A percentile compares a stretch with the other conserved stretches of the same genome.
These are phyloP conservation scores for Aspergillus ostianus DNA, from an alignment of 495 filamentous ascomycete genomes.

Conservation along the genomic window DNA sequence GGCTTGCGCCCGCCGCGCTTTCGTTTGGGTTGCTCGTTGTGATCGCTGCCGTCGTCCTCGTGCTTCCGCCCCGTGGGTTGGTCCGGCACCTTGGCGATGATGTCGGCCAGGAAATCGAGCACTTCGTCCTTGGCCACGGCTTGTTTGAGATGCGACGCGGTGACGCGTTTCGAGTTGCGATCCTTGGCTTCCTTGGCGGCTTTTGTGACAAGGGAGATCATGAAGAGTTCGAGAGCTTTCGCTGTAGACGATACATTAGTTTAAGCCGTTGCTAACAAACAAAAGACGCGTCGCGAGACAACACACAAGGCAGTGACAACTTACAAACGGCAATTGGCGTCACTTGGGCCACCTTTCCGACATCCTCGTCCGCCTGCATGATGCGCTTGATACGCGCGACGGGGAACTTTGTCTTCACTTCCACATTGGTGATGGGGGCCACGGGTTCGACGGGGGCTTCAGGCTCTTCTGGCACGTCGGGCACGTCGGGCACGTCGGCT, in stretches of 20 bases:
- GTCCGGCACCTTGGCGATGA: conserved; percentile 81
- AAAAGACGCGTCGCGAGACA: conserved; percentile 11
- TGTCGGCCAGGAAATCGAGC: conserved; percentile 91
- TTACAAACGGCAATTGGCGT: conserved; percentile 89
- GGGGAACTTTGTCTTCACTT: conserved; percentile 94
- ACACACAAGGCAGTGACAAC: conserved; percentile 25
- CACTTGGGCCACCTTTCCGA: conserved; percentile 97
- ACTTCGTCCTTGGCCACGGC: conserved; percentile 82
- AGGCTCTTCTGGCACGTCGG: conserved; percentile 22
- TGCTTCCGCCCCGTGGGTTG: conserved; percentile 57
- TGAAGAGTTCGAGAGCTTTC: conserved; percentile 95
- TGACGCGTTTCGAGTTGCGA: conserved; percentile 83
- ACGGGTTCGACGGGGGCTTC: conserved; percentile 23
- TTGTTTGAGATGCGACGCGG: conserved; percentile 84
- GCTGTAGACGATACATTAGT: conserved; percentile 29
- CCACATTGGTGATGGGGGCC: conserved; percentile 41
- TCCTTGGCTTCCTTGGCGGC: conserved; percentile 79
- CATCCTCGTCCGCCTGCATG: conserved; percentile 99
- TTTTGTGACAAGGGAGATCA: conserved; percentile 88
- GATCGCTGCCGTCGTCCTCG: conserved; percentile 51
- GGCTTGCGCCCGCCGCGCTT: conserved; percentile 45
- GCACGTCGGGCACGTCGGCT: conserved; percentile 8
- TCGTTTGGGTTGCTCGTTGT: conserved; percentile 50
- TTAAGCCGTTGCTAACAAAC: not conserved
- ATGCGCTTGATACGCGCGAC: conserved; percentile 98